Percentiles rank a stretch among this genome's conserved stretches.
phyloP scores from a whole-genome alignment of 2,329 filamentous ascomycete species.

The Hypoxylon sp. region DNA sequence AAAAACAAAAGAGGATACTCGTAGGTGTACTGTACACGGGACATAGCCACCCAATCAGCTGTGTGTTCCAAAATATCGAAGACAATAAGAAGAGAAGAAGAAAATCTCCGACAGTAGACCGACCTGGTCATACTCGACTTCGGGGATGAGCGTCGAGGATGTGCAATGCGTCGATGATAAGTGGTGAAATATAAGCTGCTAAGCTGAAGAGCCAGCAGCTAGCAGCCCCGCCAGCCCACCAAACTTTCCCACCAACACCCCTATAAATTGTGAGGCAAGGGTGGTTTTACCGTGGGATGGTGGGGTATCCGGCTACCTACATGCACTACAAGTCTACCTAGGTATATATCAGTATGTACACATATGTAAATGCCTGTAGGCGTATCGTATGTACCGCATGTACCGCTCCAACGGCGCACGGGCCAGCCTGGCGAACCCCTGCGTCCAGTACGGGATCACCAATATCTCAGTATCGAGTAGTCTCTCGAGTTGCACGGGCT shows the following conservation, averaged over 20 bases:
- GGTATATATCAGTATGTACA: too few relatives aligned
- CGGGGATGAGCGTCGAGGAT: background rate
- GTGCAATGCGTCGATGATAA: constrained; percentile 19
- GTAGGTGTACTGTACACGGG: too few relatives aligned
- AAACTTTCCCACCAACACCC: constrained; percentile 20
- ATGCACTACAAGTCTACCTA: too few relatives aligned
- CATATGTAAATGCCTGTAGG: too few relatives aligned
- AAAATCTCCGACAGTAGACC: constrained; percentile 13
- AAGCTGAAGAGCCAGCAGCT: background rate
- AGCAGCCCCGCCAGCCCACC: constrained; percentile 3
- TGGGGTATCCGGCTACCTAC: too few relatives aligned
- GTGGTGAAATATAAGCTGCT: constrained; percentile 16
- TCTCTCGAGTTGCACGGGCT: constrained; percentile 27
- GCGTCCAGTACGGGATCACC: too few relatives aligned
- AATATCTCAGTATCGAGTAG: constrained; percentile 1
- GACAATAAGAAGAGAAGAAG: constrained; percentile 15
- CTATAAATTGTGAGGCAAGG: background rate
- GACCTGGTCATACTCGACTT: background rate
- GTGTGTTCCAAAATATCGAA: too few relatives aligned
- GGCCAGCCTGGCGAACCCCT: too few relatives aligned
- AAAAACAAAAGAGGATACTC: constrained; percentile 22
- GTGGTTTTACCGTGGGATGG: too few relatives aligned
- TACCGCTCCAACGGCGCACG: too few relatives aligned
- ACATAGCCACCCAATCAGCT: constrained; percentile 21
- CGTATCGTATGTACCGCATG: too few relatives aligned